phyloP scores from a whole-genome alignment of 805 yeast genomes.

The Kuraishia floccosa region DNA sequence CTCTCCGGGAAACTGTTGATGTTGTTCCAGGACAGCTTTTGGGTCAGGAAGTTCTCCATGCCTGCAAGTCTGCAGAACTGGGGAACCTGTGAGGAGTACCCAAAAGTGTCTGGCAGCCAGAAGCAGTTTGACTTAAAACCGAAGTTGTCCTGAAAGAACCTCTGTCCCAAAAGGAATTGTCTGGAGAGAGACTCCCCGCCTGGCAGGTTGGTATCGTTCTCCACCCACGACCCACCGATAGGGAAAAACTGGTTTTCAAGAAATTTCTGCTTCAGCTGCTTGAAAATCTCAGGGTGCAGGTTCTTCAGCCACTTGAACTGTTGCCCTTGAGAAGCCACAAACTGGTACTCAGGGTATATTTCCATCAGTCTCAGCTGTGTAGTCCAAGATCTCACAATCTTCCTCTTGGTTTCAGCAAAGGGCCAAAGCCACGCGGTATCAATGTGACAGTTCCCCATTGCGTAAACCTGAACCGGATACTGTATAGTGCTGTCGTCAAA shows the following conservation, averaged over 20 bases:
- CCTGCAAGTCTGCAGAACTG: conserved; percentile 86
- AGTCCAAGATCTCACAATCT: conserved; percentile 91
- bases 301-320: conserved; percentile 86
- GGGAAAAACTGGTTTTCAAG: conserved; percentile 72
- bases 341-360: conserved; percentile 83
- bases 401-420: conserved; percentile 91
- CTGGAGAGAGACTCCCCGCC: conserved; percentile 83
- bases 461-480: conserved; percentile 51
- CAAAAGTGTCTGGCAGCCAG: conserved; percentile 98
- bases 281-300: conserved; percentile 77
- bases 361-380: conserved; percentile 80
- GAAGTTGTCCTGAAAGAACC: conserved; percentile 71
- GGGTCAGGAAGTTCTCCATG: conserved; percentile 78
- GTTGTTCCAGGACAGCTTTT: conserved; percentile 93
- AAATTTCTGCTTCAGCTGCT: conserved; percentile 52
- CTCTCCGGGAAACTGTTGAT: conserved; percentile 83
- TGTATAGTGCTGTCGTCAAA: conserved; percentile 28
- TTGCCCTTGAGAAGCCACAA: conserved; percentile 94
- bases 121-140: conserved; percentile 66
- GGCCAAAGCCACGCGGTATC: conserved; percentile 99
- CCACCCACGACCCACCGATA: conserved; percentile 97
- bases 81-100: conserved; percentile 91
- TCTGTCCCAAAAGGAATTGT: conserved; percentile 85
- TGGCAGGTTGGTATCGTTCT: conserved; percentile 94
- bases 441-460: conserved; percentile 91